Evolutionary conservation across 2,329 filamentous ascomycete genomes (phyloP).

Genomic region (Scopulariopsis brevicaulis): DNA sequence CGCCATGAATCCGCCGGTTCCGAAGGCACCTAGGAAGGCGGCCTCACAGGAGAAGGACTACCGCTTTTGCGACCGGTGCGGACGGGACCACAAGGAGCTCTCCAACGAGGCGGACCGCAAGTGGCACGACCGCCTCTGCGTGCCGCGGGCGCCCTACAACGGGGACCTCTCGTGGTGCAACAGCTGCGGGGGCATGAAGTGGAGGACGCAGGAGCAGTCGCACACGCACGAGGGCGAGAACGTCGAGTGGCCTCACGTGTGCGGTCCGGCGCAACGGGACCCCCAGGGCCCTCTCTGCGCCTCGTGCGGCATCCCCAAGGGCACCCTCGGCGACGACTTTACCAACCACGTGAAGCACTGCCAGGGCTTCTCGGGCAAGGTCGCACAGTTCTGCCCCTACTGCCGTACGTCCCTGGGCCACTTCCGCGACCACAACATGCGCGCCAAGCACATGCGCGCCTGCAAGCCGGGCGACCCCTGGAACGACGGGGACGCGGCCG

Average conservation of each 20-base stretch:
- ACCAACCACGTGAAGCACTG: constrained; percentile 9
- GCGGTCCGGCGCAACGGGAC: constrained; percentile 4
- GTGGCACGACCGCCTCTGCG: constrained; percentile 11
- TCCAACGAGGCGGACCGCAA: constrained; percentile 8
- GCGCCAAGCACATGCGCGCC: constrained; percentile 5
- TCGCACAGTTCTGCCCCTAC: constrained; percentile 12
- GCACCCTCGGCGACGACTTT: constrained; percentile 2
- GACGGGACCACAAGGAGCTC: constrained; percentile 11
- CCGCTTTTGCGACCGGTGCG: constrained; percentile 13
- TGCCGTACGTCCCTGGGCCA: constrained; percentile 6
- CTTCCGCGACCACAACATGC: not conserved
- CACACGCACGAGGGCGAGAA: constrained; percentile 2
- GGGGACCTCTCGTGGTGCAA: constrained; percentile 9
- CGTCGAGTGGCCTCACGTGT: constrained; percentile 8
- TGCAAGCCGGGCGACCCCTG: not conserved
- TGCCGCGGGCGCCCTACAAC: constrained; percentile 8
- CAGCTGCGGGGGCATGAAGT: constrained; percentile 8
- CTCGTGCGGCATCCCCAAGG: constrained; percentile 7
- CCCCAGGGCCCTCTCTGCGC: constrained; percentile 5
- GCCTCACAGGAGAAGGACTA: constrained; percentile 8
- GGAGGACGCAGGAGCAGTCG: constrained; percentile 6
- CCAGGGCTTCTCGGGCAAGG: constrained; percentile 7
- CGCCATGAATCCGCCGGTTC: not conserved
- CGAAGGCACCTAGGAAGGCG: constrained; percentile 5
- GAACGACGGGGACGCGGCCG: not conserved